Evolutionary conservation across 2,329 filamentous ascomycete species (phyloP).

Genomic region (Arthroderma uncinatum): DNA sequence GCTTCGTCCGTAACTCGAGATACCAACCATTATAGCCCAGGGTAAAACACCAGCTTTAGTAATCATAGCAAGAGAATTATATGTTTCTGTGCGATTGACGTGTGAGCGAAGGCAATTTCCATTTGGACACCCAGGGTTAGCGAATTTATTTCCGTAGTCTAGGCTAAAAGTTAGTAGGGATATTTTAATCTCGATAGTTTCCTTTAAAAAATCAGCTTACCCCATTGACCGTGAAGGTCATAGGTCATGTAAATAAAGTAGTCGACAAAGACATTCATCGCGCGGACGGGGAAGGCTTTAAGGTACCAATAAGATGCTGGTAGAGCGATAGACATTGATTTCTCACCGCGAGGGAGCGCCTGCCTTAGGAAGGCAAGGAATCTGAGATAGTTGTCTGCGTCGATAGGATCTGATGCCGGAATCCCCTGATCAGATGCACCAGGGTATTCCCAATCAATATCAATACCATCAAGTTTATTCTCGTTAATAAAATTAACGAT

Average conservation of each 20-base stretch:
- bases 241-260: slow-evolving; percentile 31
- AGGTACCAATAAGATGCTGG: slow-evolving; percentile 26
- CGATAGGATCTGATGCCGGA: slow-evolving; percentile 20
- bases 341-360: too few species aligned
- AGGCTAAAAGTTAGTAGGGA: neutral
- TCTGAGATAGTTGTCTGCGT: slow-evolving; percentile 25
- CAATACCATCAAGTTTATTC: slow-evolving; percentile 32
- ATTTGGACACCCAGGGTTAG: slow-evolving; percentile 16
- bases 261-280: slow-evolving; percentile 20
- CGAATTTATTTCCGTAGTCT: slow-evolving; percentile 12
- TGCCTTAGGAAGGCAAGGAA: slow-evolving; percentile 20
- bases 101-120: slow-evolving; percentile 27
- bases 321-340: slow-evolving; percentile 19
- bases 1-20: slow-evolving; percentile 27
- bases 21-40: slow-evolving; percentile 26
- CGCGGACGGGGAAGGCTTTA: slow-evolving; percentile 18
- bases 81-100: slow-evolving; percentile 32
- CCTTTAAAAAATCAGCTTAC: slow-evolving; percentile 11
- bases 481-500: slow-evolving; percentile 32
- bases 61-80: slow-evolving; percentile 22
- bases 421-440: slow-evolving; percentile 28
- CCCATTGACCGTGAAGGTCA: slow-evolving; percentile 25
- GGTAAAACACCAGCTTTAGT: slow-evolving; percentile 30
- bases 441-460: slow-evolving; percentile 32
- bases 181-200: slow-evolving; percentile 4